Evolutionary conservation across 148 eudicot genomes (phyloP).

Genomic region (Spergularia marina): DNA sequence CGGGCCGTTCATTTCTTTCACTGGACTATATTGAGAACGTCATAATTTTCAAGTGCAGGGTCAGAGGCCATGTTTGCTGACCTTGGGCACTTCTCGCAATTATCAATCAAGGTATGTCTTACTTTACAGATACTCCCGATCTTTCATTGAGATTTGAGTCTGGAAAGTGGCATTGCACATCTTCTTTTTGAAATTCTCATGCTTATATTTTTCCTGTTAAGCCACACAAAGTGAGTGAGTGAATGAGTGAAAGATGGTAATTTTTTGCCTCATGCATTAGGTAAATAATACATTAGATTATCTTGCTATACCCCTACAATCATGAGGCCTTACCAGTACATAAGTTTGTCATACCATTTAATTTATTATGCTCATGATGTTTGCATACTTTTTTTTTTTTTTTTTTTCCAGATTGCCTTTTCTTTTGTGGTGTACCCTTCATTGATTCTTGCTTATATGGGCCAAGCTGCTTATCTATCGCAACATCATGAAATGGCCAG

Average conservation of each 20-base stretch:
- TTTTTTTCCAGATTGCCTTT: slow-evolving; percentile 66
- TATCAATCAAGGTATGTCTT: slow-evolving; percentile 76
- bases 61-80: slow-evolving; percentile 99
- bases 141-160: no score
- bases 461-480: slow-evolving; percentile 97
- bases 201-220: no score
- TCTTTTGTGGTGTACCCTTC: slow-evolving; percentile 81
- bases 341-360: no score
- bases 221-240: no score
- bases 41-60: slow-evolving; percentile 43
- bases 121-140: neutral
- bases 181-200: no score
- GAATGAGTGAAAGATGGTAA: no score
- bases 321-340: no score
- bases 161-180: no score
- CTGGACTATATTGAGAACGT: neutral
- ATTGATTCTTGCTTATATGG: slow-evolving; percentile 94
- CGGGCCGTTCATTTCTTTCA: neutral
- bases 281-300: no score
- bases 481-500: slow-evolving; percentile 53
- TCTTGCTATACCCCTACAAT: no score
- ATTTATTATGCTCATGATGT: neutral
- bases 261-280: no score
- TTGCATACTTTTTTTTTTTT: neutral
- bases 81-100: slow-evolving; percentile 95